phyloP scores from a whole-genome alignment of 2,329 filamentous ascomycete genomes.

The Alternaria brassicae region DNA sequence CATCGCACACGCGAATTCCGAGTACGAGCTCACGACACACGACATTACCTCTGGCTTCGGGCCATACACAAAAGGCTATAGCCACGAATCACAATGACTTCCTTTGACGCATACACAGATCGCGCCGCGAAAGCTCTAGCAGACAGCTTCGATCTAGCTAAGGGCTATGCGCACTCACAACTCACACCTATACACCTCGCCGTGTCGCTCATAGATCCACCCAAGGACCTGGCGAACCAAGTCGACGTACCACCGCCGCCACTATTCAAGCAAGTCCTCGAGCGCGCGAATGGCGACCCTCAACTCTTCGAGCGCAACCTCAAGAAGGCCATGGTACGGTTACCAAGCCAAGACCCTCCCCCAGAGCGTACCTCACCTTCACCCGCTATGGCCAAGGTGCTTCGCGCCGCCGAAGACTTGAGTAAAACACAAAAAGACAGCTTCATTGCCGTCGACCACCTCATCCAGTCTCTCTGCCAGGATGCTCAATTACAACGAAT shows the following conservation, averaged over 20 bases:
- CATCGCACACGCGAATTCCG: constrained; percentile 16
- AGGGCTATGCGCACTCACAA: constrained; percentile 90
- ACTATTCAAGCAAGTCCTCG: constrained; percentile 94
- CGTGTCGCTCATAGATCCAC: constrained; percentile 78
- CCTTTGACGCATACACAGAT: constrained; percentile 91
- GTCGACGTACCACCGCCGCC: constrained; percentile 68
- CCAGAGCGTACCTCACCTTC: constrained; percentile 87
- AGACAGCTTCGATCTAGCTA: constrained; percentile 85
- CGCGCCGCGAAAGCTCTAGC: constrained; percentile 87
- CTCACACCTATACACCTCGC: constrained; percentile 90
- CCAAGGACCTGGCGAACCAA: constrained; percentile 74
- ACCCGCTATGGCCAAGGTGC: constrained; percentile 79
- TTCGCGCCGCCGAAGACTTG: constrained; percentile 84
- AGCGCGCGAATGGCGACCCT: constrained; percentile 90
- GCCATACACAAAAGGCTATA: constrained; percentile 30
- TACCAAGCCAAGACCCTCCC: constrained; percentile 93
- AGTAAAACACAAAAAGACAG: constrained; percentile 98
- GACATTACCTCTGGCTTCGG: constrained; percentile 22
- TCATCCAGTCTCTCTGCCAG: constrained; percentile 85
- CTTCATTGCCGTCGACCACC: constrained; percentile 92
- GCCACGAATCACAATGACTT: constrained; percentile 64
- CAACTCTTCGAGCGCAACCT: constrained; percentile 87
- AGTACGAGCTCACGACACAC: constrained; percentile 19
- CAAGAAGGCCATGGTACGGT: constrained; percentile 88
- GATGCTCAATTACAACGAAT: constrained; percentile 75